Evolutionary conservation across 2,329 filamentous ascomycete species (phyloP), one percentile per base, ranked within the genome.

Genomic region (Stemphylium lycopersici): DNA sequence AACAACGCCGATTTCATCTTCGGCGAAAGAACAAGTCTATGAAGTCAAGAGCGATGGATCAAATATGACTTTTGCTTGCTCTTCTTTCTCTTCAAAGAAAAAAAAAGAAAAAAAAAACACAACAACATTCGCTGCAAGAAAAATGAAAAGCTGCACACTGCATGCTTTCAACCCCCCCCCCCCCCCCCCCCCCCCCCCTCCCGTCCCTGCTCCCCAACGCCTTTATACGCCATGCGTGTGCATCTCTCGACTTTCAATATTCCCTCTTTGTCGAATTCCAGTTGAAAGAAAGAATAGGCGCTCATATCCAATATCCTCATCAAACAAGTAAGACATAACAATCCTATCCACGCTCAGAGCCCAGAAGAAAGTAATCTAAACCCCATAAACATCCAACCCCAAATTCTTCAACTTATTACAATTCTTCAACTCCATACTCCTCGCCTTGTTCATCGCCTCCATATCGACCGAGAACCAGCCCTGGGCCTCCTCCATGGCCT

Each of bases 391-490:
- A 16, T 55, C 52, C 22, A 69, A 48, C 1, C 69, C 69, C 73
- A 86, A 69, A 41, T 79, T 76, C 48, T 83, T 77, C 63, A 89
- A 69, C 59, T 79, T 80, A 65, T 78, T 78, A 73, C 87, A 90
- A 63, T 78, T 83, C 71, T 80, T 81, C 79, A 86, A 81, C 40
- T 83, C 78, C 81, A 88, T 81, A 18, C 77, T 77, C 55, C 82
- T 78, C 26, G 93, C 93, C 54, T 85, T 76, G 57, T 87, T 84
- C 85, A 96, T 85, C 80, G 91, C 92, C 58, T 88, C 87, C 47
- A 86, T 81, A 68, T 97, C 91, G 50, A 87, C 85, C 74, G 86
- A 92, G 70, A 96, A 91, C 89, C 92, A 96, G 3, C 93, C 93
- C 65, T 90, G 86, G 0, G 93, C 92, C 42, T 90, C 88, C 60